Evolutionary conservation across 2,329 filamentous ascomycete genomes (phyloP), one percentile per base, ranked within the genome.

Genomic region (Fusarium secorum): DNA sequence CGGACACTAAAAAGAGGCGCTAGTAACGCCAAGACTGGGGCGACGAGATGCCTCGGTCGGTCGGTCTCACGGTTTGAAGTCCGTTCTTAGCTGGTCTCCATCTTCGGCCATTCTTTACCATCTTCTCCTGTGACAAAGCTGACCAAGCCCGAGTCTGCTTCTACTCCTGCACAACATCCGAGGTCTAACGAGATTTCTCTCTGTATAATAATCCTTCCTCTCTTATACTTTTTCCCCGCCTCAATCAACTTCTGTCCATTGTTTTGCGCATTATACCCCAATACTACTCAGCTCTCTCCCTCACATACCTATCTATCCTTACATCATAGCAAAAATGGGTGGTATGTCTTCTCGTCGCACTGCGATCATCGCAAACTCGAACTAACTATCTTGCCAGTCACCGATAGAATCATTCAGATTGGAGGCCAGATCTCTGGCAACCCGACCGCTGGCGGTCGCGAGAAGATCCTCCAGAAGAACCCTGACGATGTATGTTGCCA

Each of bases 351-450:
- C 26, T 51, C 24, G 33, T 11, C 28, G 39, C 24, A n/a, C 30
- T 57, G n/a, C 38, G 30, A 30, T 63, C 49, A 30, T 22, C 14
- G 15, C 18, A 11, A 26, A 52, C 28, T 36, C 44, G 30, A 18
- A 33, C 72, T 75, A 62, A 75, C 61, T 17, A 32, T 13, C n/a
- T 35, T 17, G 11, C n/a, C 75, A 89, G 87, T 87, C 75, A 79
- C 87, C 76, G 87, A 89, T 71, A 83, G 87, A 81, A 81, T 89
- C 66, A 83, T 85, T 56, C 87, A 90, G 76, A 85, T 91, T 75
- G 88, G 88, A 68, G 85, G 84, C 84, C 89, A 91, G 84, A 81
- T 91, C 77, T 86, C 88, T 70, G 85, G 85, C 81, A 89, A 90
- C 83, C 83, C 89, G 72, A 83, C 83, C 70, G 81, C 83, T 53